Conservation (phyloP, 1,284 basidiomycete species). For the Ceratobasidium sp. region DNA sequence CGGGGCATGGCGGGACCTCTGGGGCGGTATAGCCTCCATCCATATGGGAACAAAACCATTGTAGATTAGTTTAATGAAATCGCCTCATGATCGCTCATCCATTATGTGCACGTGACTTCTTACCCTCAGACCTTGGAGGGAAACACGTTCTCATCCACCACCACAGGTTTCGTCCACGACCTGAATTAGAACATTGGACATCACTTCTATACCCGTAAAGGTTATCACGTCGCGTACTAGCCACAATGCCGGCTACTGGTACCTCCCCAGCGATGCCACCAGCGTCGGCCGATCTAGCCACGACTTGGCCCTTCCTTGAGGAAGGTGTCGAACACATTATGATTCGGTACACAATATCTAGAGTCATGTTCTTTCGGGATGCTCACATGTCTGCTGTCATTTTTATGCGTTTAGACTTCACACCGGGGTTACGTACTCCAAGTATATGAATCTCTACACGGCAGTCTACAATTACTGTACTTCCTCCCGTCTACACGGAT, state of each 20-base stretch:
- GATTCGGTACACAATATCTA: slow-evolving; percentile 65
- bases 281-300: slow-evolving; percentile 77
- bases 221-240: background rate
- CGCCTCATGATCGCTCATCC: background rate
- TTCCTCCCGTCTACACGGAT: slow-evolving; percentile 83
- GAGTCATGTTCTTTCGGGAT: background rate
- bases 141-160: slow-evolving; percentile 27
- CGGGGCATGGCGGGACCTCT: slow-evolving; percentile 89
- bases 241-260: slow-evolving; percentile 34
- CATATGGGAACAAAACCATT: slow-evolving; percentile 87
- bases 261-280: slow-evolving; percentile 66
- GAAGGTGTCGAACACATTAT: slow-evolving; percentile 94
- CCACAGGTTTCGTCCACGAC: slow-evolving; percentile 32
- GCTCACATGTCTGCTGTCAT: slow-evolving; percentile 47
- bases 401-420: slow-evolving; percentile 66
- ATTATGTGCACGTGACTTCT: slow-evolving; percentile 21
- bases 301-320: slow-evolving; percentile 90
- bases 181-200: slow-evolving; percentile 14
- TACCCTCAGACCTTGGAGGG: slow-evolving; percentile 34
- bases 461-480: slow-evolving; percentile 98
- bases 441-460: slow-evolving; percentile 94
- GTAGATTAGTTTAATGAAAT: slow-evolving; percentile 16
- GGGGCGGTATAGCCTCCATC: slow-evolving; percentile 87
- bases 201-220: background rate
- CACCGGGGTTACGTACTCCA: slow-evolving; percentile 89